A percentile compares a stretch with the other conserved stretches of the same genome.
Evolutionary conservation across 768 basidiomycete species (phyloP).

Genomic region (Tricholoma flavovirens): DNA sequence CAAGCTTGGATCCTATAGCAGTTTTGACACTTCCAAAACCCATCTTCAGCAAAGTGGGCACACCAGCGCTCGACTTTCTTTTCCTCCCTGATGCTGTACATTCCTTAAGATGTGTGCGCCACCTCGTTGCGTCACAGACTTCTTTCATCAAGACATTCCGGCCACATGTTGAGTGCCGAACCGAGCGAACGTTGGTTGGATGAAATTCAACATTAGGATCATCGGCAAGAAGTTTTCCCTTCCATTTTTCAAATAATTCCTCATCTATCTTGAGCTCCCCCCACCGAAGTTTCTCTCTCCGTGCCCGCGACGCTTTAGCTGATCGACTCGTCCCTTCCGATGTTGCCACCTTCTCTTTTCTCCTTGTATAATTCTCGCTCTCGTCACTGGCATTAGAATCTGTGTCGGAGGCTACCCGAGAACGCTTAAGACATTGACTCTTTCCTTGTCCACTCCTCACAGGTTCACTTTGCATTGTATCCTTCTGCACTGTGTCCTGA

Average conservation of each 20-base stretch:
- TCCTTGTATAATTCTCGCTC: background rate
- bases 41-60: background rate
- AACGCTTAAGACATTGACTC: background rate
- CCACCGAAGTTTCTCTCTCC: background rate
- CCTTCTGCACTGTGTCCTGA: background rate
- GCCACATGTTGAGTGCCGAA: background rate
- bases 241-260: background rate
- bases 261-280: background rate
- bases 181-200: constrained; percentile 3
- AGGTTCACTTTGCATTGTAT: no score
- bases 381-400: background rate
- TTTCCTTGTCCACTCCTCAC: background rate
- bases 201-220: no score
- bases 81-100: background rate
- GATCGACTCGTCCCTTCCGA: background rate
- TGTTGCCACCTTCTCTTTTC: background rate
- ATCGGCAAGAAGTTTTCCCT: background rate
- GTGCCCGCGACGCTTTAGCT: background rate
- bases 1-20: background rate
- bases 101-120: background rate
- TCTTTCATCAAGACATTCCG: background rate
- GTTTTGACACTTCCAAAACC: background rate
- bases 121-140: background rate
- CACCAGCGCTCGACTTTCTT: background rate
- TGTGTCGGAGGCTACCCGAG: background rate